Percentiles rank a stretch among this genome's conserved stretches.
Evolutionary conservation across 805 yeast species (phyloP).

Genomic region (Blastobotrys americana): DNA sequence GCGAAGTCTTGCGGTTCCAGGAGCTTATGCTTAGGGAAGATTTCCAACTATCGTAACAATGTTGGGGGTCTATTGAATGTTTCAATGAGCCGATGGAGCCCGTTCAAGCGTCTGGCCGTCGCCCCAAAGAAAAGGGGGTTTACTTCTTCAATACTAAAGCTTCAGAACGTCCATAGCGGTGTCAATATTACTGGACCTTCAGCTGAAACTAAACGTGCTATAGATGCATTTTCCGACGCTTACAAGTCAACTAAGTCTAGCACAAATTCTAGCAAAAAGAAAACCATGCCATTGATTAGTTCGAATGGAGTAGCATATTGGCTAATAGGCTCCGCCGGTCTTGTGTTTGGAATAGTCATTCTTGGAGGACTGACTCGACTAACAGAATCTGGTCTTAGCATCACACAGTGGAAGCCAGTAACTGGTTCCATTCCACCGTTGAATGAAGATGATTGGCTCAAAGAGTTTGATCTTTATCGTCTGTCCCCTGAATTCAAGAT

Average conservation of each 20-base stretch:
- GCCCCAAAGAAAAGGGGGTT: neutral
- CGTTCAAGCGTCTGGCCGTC: neutral
- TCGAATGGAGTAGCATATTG: slow-evolving; percentile 72
- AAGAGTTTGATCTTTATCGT: slow-evolving; percentile 72
- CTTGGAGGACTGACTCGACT: slow-evolving; percentile 92
- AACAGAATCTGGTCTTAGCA: slow-evolving; percentile 92
- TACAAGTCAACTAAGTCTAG: slow-evolving; percentile 1
- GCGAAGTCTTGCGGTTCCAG: slow-evolving; percentile 20
- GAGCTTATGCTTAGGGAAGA: slow-evolving; percentile 2
- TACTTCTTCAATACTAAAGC: neutral
- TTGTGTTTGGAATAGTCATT: slow-evolving; percentile 93
- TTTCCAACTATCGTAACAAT: neutral
- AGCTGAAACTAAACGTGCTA: slow-evolving; percentile 7
- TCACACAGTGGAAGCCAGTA: slow-evolving; percentile 98
- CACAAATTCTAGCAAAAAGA: slow-evolving; percentile 25
- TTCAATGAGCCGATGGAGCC: neutral
- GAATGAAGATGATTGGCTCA: slow-evolving; percentile 73
- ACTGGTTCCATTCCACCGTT: slow-evolving; percentile 92
- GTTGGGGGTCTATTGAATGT: neutral
- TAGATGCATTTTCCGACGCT: slow-evolving; percentile 6
- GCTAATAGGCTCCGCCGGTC: slow-evolving; percentile 76
- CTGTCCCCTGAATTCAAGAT: slow-evolving; percentile 86
- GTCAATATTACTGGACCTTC: neutral
- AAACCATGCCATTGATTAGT: slow-evolving; percentile 32
- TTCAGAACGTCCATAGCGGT: neutral